A percentile compares a stretch with the other conserved stretches of the same genome.
Evolutionary conservation across 805 yeast genomes (phyloP).

Genomic region (Monosporozyma servazzii): DNA sequence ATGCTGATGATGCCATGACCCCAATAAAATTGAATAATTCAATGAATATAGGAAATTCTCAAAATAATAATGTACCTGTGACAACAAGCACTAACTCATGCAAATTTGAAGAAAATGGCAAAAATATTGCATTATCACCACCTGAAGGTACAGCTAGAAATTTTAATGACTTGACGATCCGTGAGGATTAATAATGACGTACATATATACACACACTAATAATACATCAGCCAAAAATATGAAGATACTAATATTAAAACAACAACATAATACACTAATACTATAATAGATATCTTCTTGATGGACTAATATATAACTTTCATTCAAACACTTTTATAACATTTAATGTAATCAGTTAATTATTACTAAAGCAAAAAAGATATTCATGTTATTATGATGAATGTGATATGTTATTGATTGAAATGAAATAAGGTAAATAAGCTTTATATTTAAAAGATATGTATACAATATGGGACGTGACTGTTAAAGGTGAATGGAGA

Average conservation of each 20-base stretch:
- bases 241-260: neutral
- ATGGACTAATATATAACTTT: neutral
- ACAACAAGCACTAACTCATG: neutral
- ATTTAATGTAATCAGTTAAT: neutral
- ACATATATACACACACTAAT: neutral
- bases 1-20: conserved; percentile 1
- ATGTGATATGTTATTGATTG: neutral
- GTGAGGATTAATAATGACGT: neutral
- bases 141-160: conserved; percentile 4
- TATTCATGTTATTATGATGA: neutral
- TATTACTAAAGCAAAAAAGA: neutral
- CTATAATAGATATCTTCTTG: no score
- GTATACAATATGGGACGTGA: neutral
- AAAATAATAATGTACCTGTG: neutral
- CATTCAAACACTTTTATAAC: neutral
- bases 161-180: conserved; percentile 2
- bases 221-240: neutral
- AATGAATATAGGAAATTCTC: neutral
- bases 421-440: neutral
- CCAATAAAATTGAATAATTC: neutral
- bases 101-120: neutral
- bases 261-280: neutral
- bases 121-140: neutral
- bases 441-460: neutral
- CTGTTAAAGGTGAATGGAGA: neutral